Evolutionary conservation across 129 eudicot genomes (phyloP), one percentile per base, ranked within the genome.

Genomic region (Chrysanthemum makinoi): DNA sequence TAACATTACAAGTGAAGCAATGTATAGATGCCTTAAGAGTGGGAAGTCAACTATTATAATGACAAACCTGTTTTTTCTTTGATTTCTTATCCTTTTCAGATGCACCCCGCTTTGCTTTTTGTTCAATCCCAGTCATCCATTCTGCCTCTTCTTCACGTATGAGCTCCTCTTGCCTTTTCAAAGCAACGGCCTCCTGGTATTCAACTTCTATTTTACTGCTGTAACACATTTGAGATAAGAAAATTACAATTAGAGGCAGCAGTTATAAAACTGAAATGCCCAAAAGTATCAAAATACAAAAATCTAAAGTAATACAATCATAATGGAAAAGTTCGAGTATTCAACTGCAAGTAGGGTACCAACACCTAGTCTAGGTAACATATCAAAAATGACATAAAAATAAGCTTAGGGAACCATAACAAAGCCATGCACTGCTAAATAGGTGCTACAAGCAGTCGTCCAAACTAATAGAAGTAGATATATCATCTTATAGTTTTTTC

Each of bases 71-170:
- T 62, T 95, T 95, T 64, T 95, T 95, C 86, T 90, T 95, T 60
- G 89, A 83, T 66, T 90, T 95, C 76, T 90, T 95, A 56, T 86
- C 96, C 78, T 91, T 91, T 6, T 87, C 89, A 12, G 80, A 67
- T 12, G 74, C 82, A 2, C 68, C 68, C 39, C 97, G 88, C 77
- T 79, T 91, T 20, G 83, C 80, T 81, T 86, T 91, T 70, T 78
- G 90, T 75, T 88, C 97, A 72, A 61, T 79, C 62, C 73, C 96
- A 79, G 87, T 89, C 68, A 85, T 82, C 88, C 90, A 83, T 57
- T 86, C 96, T 75, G 78, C 95, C 75, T 85, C 95, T 74, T 90
- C 95, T 74, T 91, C 97, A 54, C 92, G 97, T 66, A 91, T 88
- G 77, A 91, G 97, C 70, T 91, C 97, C 75, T 88, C 95, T 82